Percentiles rank a stretch among this genome's conserved stretches.
phyloP scores from a whole-genome alignment of 2,329 filamentous ascomycete genomes.

The Trichoderma hamatum region DNA sequence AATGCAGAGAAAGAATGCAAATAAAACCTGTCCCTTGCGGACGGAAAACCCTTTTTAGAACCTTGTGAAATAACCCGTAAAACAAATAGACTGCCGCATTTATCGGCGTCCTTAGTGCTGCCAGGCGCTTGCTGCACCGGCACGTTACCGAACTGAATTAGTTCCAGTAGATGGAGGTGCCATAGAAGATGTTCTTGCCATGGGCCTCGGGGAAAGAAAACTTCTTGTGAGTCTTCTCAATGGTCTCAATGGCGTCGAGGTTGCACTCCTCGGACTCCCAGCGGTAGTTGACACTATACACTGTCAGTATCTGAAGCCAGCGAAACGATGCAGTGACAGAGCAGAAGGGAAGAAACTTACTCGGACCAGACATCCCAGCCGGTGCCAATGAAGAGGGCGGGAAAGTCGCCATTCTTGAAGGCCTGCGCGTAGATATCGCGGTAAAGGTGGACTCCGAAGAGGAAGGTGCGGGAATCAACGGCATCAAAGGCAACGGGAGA shows the following conservation, averaged over 20 bases:
- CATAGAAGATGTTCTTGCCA: conserved; percentile 28
- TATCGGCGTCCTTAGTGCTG: background rate
- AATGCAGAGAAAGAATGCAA: background rate
- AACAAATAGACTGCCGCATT: background rate
- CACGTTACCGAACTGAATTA: background rate
- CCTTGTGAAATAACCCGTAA: background rate
- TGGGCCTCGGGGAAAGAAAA: conserved; percentile 29
- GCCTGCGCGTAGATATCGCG: conserved; percentile 55
- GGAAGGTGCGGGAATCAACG: conserved; percentile 53
- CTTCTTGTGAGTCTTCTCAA: conserved; percentile 29
- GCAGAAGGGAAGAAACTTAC: conserved; percentile 40
- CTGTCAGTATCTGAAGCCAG: background rate
- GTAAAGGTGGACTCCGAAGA: conserved; percentile 67
- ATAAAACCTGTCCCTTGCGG: background rate
- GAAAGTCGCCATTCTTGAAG: conserved; percentile 46
- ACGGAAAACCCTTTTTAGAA: too few relatives aligned
- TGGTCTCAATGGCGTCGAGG: conserved; percentile 12
- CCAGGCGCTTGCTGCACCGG: background rate
- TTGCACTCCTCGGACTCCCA: background rate
- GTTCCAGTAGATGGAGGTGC: conserved; percentile 33
- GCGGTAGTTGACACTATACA: background rate
- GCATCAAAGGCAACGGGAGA: conserved; percentile 56
- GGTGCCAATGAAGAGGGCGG: conserved; percentile 62
- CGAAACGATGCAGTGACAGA: background rate
- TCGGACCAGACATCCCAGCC: conserved; percentile 54